Base-by-base conservation (phyloP, 78 protist species). In the Pigoraptor vietnamica region DNA sequence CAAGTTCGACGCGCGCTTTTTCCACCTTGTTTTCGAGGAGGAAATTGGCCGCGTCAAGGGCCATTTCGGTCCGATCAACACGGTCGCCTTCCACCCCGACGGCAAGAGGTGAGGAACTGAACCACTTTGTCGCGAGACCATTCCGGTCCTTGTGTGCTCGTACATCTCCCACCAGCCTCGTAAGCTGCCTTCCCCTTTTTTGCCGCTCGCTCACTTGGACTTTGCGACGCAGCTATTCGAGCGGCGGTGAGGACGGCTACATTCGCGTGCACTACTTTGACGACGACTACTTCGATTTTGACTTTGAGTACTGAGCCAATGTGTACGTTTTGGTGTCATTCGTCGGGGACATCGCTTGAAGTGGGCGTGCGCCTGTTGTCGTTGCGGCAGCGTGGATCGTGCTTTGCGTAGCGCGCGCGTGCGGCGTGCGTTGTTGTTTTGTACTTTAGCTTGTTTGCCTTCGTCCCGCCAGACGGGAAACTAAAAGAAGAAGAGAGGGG, bases 41-140 rank as follows among this genome's bases (percentile, higher is more conserved):
- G 96, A 95, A 84, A 48, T 96, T 40, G 95, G 98, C 40, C 37
- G 84, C 35, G 91, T 97, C 40, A 48, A 24, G 37, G 98, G 97
- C 48, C 97, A 95, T 89, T 97, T 96, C 90, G 98, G 99, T 34
- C 97, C 98, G 38, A 92, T 97, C 93, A 94, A 97, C 94, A 79
- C 96, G 25, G 40, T 96, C 24, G 89, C 91, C 21, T 92, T 96
- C 89, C 39, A 92, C 89, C 98, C 98, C 32, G 84, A 87, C 93
- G 98, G 98, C n/a, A 34, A 37, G 34, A 37, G 94, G 81, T 95
- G 25, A 23, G 40, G 23, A 25, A 10, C 1, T 39, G 36, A 0
- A 32, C 1, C 19, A 10, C 14, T 10, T 2, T 2, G 6, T 37
- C 29, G 14, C 34, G 24, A 25, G 0, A 24, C 9, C 88, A 35